Evolutionary conservation across 192 early-diverging fungal species (phyloP).

Genomic region (Podochytrium sp.): DNA sequence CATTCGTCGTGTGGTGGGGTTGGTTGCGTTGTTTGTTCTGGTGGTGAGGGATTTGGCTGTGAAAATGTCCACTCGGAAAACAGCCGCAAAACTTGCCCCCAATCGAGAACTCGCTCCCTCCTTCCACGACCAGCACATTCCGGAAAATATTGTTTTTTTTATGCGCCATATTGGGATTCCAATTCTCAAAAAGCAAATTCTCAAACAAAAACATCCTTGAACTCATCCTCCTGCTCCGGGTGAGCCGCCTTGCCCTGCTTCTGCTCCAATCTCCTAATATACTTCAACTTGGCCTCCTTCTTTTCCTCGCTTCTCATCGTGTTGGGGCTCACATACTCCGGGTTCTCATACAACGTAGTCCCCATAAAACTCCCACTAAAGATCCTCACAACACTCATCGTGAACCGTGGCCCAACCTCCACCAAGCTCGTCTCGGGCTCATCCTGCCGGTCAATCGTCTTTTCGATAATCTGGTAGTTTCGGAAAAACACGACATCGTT

Average conservation of each 20-base stretch:
- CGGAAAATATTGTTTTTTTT: too few species aligned
- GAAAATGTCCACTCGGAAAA: too few species aligned
- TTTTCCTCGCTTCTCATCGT: slow-evolving; percentile 22
- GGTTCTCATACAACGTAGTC: slow-evolving; percentile 88
- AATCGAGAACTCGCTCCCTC: too few species aligned
- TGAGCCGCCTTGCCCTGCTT: slow-evolving; percentile 25
- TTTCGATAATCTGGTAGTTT: slow-evolving; percentile 88
- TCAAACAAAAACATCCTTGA: slow-evolving; percentile 31
- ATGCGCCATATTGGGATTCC: too few species aligned
- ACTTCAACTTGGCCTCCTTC: slow-evolving; percentile 18
- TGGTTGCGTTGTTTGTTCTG: too few species aligned
- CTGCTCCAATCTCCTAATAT: slow-evolving; percentile 6
- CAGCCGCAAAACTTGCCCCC: too few species aligned
- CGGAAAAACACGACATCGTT: slow-evolving; percentile 94
- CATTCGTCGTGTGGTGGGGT: too few species aligned
- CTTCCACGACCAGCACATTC: too few species aligned
- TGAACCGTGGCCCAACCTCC: slow-evolving; percentile 98
- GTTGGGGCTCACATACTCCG: slow-evolving; percentile 81
- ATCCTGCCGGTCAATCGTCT: slow-evolving; percentile 59
- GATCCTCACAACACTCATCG: slow-evolving; percentile 87
- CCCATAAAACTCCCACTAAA: slow-evolving; percentile 97
- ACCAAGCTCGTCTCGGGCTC: slow-evolving; percentile 80
- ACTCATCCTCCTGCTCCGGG: slow-evolving; percentile 6
- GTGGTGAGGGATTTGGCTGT: too few species aligned
- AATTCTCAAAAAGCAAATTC: too few species aligned